Evolutionary conservation across 495 filamentous ascomycete species (phyloP).

Genomic region (Penicillium macrosclerotiorum): DNA sequence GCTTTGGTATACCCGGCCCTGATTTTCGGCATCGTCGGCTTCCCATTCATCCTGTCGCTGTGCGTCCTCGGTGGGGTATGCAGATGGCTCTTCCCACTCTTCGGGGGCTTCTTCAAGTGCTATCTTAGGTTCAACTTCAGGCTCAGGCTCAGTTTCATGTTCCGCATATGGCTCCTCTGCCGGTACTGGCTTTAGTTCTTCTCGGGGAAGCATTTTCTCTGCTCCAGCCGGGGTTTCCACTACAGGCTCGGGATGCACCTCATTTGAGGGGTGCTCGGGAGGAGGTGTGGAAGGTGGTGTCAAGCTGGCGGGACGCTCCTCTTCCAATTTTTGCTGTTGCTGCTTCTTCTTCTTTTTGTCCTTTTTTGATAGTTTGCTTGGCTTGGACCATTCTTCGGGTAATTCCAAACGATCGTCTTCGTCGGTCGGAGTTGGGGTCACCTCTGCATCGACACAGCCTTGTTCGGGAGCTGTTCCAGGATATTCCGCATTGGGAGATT

Average conservation of each 20-base stretch:
- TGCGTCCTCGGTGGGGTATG: not conserved
- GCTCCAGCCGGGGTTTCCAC: conserved; percentile 6
- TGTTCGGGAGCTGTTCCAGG: no score
- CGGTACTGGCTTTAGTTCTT: not conserved
- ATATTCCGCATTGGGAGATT: no score
- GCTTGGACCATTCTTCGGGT: no score
- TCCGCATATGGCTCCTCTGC: not conserved
- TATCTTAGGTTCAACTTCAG: not conserved
- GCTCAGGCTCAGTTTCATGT: not conserved
- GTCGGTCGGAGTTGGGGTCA: no score
- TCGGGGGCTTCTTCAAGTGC: no score
- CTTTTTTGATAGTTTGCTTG: no score
- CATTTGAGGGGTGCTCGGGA: conserved; percentile 11
- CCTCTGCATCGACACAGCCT: no score
- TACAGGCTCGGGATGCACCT: conserved; percentile 10
- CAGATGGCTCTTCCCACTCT: not conserved
- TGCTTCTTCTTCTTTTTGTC: not conserved
- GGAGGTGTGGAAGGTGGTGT: conserved; percentile 45
- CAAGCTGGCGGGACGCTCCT: conserved; percentile 26
- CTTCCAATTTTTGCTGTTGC: conserved; percentile 1
- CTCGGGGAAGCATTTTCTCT: not conserved
- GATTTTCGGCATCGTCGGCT: not conserved
- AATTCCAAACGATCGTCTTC: no score
- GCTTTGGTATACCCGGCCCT: no score
- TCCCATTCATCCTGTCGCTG: conserved; percentile 10